Conservation (phyloP, 139 green algal genomes). For the Pseudopediastrum boryanum region DNA sequence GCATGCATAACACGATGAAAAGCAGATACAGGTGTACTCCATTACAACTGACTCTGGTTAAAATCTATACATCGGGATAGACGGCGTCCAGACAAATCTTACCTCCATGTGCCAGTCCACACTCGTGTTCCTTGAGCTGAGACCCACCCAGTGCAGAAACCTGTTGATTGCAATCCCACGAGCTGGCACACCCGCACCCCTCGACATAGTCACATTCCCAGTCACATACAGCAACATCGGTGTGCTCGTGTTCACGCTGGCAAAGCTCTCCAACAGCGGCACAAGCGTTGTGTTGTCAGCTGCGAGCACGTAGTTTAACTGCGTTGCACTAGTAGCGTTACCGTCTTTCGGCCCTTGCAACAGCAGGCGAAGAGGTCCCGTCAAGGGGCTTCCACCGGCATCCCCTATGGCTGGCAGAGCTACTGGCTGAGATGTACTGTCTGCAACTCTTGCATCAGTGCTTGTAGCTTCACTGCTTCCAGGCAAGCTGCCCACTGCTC, state of each 20-base stretch:
- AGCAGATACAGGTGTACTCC: too few species aligned
- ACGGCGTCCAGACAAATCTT: background rate
- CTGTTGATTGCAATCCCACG: background rate
- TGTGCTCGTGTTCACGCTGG: background rate
- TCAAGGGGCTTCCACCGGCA: background rate
- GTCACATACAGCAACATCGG: conserved; percentile 15
- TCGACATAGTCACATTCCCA: conserved; percentile 13
- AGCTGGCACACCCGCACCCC: background rate
- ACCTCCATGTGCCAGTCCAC: conserved; percentile 20
- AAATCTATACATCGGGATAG: background rate
- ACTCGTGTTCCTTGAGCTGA: background rate
- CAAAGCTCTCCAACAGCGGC: background rate
- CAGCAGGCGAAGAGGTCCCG: background rate
- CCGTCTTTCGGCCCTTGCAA: background rate
- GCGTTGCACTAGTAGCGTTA: background rate
- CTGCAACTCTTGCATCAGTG: background rate
- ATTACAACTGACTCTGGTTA: too few species aligned
- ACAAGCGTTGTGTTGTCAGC: conserved; percentile 22
- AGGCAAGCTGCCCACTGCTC: background rate
- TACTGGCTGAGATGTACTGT: background rate
- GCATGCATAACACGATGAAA: too few species aligned
- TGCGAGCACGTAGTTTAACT: conserved; percentile 23
- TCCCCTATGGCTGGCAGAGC: background rate
- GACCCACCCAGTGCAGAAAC: conserved; percentile 7
- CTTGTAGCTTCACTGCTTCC: background rate